Percentiles rank a stretch among this genome's conserved stretches.
phyloP scores from a whole-genome alignment of 441 rosid species.

The Macaranga tanarius region DNA sequence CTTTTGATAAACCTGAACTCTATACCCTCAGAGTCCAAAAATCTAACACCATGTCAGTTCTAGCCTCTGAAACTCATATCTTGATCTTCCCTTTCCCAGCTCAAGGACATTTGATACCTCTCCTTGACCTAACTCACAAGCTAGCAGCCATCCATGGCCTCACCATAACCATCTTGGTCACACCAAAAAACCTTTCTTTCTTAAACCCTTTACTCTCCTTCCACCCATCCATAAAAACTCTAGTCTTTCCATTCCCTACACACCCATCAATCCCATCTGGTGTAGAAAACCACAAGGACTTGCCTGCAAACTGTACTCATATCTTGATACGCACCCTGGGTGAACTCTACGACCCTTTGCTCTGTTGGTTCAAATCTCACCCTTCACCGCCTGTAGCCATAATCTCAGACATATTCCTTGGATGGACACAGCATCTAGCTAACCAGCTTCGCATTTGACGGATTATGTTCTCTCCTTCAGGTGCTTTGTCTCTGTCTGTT shows the following conservation, averaged over 20 bases:
- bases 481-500: conserved; percentile 35
- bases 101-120: conserved; percentile 54
- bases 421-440: conserved; percentile 55
- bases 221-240: conserved; percentile 35
- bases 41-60: conserved; percentile 13
- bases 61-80: conserved; percentile 30
- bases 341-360: conserved; percentile 41
- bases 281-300: conserved; percentile 48
- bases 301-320: conserved; percentile 23
- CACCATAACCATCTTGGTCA: conserved; percentile 43
- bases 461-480: conserved; percentile 50
- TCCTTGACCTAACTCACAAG: conserved; percentile 53
- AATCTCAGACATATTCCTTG: conserved; percentile 62
- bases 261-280: conserved; percentile 48
- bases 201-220: conserved; percentile 47
- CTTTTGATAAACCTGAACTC: too few relatives aligned
- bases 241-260: conserved; percentile 49
- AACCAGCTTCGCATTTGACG: conserved; percentile 38
- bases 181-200: conserved; percentile 49
- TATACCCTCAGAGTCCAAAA: too few relatives aligned
- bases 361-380: conserved; percentile 47
- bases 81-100: conserved; percentile 60
- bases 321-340: conserved; percentile 40
- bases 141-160: conserved; percentile 40
- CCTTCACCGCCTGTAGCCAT: conserved; percentile 47